Evolutionary conservation across 192 early-diverging fungal genomes (phyloP), one percentile per base, ranked within the genome.

Genomic region (Umbelopsis ramanniana): DNA sequence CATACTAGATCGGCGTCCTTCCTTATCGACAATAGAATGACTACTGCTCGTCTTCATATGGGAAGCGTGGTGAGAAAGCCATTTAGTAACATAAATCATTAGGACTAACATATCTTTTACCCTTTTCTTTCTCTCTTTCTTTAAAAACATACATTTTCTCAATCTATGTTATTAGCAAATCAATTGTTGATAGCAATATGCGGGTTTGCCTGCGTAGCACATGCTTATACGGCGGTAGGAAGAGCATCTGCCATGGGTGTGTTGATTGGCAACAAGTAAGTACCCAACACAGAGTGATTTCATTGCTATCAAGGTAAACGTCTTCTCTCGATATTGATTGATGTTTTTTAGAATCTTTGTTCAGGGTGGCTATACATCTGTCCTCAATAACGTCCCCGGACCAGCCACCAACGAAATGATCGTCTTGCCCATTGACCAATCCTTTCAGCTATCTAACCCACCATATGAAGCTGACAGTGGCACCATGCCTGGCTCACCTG

Each of bases 391-490:
- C 53, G 24, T 37, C 4, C 24, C 69, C n/a, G 48, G 48, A 50
- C 67, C 67, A 24, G 48, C 69, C 29, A 63, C 57, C 26, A 70
- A 70, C n/a, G 69, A 70, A 14, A 70, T 70, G 69, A 52, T 70
- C 5, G 52, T 70, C 12, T 43, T 70, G n/a, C 69, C 69, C 17
- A 50, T 53, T 23, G 69, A 70, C 35, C 10, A 37, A 11, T 40
- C 37, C 6, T 70, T 70, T 26, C 37, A 70, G 22, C 22, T 70
- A 24, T 46, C 9, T 24, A 26, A 46, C 24, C 50, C 69, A 50
- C 43, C 47, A 11, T 70, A 54, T n/a, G 46, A 70, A 52, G 33
- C 69, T 4, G 53, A 35, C 69, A 70, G 69, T 52, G 69, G 69
- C 7, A 48, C 69, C 26, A 47, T 70, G 37, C 26, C 47, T 23